These are phyloP conservation scores for Euphorbia celastroides DNA, from an alignment of 441 rosid species.

Conservation along the genomic window DNA sequence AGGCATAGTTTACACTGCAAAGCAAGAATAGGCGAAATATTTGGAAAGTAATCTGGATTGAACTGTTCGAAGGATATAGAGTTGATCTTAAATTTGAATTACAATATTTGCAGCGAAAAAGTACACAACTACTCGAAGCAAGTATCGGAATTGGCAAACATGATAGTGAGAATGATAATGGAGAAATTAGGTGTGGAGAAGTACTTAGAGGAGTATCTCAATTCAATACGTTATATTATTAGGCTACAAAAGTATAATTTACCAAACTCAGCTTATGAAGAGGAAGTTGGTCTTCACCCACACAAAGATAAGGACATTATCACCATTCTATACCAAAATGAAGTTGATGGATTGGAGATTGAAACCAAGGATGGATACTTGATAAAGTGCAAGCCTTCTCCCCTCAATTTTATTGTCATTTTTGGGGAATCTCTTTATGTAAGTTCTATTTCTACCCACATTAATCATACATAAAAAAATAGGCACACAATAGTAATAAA, in stretches of 20 bases:
- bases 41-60: too few relatives aligned
- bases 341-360: constrained; percentile 24
- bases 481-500: too few relatives aligned
- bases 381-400: constrained; percentile 20
- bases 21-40: too few relatives aligned
- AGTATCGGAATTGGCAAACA: constrained; percentile 19
- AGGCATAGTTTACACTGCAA: too few relatives aligned
- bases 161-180: constrained; percentile 25
- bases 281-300: constrained; percentile 9
- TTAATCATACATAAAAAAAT: too few relatives aligned
- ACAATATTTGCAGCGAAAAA: constrained; percentile 14
- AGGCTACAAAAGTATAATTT: constrained; percentile 25
- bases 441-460: too few relatives aligned
- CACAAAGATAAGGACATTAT: constrained; percentile 27
- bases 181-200: constrained; percentile 30
- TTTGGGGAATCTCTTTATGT: constrained; percentile 25
- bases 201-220: constrained; percentile 25
- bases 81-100: too few relatives aligned
- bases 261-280: constrained; percentile 22
- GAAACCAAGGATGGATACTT: constrained; percentile 26
- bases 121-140: constrained; percentile 1
- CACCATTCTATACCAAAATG: constrained; percentile 28
- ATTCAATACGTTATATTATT: constrained; percentile 18
- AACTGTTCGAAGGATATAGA: too few relatives aligned
- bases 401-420: constrained; percentile 21